A percentile compares a stretch with the other conserved stretches of the same genome.
These are phyloP conservation scores for Scortechinia acanthostroma DNA, from an alignment of 2,329 filamentous ascomycete genomes.

Conservation along the genomic window DNA sequence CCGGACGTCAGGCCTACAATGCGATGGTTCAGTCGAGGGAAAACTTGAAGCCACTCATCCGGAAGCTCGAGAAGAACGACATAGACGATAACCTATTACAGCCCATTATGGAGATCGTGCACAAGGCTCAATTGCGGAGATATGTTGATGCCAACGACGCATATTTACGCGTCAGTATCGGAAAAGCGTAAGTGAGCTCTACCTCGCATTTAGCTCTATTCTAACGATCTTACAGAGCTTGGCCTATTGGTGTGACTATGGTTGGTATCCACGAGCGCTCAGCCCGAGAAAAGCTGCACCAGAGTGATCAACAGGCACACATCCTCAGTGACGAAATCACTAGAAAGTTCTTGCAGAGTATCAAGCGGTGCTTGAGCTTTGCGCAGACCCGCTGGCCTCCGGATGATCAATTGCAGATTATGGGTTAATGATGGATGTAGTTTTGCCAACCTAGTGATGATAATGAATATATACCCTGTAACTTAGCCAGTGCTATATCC, in stretches of 20 bases:
- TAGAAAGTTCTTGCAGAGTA: slow-evolving; percentile 91
- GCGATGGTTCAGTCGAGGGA: slow-evolving; percentile 82
- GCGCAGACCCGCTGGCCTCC: slow-evolving; percentile 95
- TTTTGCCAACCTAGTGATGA: too few species aligned
- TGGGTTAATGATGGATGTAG: slow-evolving; percentile 75
- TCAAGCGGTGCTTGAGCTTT: slow-evolving; percentile 93
- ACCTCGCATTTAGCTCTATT: neutral
- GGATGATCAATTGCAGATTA: slow-evolving; percentile 83
- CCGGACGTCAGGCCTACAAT: slow-evolving; percentile 50
- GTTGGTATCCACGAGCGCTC: slow-evolving; percentile 97
- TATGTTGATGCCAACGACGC: slow-evolving; percentile 97
- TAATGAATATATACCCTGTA: too few species aligned
- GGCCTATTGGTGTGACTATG: slow-evolving; percentile 99
- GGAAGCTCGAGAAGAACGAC: slow-evolving; percentile 76
- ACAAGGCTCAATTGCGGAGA: slow-evolving; percentile 78
- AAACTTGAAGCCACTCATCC: slow-evolving; percentile 84
- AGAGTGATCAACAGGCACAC: slow-evolving; percentile 73
- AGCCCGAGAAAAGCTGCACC: slow-evolving; percentile 88
- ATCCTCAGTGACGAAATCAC: slow-evolving; percentile 97
- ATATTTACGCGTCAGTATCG: slow-evolving; percentile 86
- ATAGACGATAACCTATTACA: slow-evolving; percentile 73
- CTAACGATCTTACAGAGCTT: slow-evolving; percentile 39
- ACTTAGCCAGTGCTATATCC: too few species aligned
- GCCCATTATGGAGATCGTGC: slow-evolving; percentile 84
- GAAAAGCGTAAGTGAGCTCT: slow-evolving; percentile 52